These are phyloP conservation scores for Tetrapisispora pingtungensis DNA, from an alignment of 805 yeast genomes.

Conservation along the genomic window DNA sequence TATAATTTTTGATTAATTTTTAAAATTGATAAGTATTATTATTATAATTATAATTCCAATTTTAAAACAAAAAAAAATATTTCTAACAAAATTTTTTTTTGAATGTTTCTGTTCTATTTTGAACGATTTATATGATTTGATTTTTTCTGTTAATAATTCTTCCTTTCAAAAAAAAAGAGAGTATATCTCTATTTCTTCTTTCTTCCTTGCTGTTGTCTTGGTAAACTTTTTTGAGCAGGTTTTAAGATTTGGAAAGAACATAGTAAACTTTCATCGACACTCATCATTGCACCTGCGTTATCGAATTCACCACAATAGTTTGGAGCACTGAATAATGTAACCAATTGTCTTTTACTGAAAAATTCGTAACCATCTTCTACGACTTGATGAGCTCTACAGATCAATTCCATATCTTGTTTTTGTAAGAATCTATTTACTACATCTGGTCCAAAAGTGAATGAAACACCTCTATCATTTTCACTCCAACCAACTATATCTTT, in stretches of 20 bases:
- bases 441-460: slow-evolving; percentile 99
- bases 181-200: slow-evolving; percentile 13
- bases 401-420: slow-evolving; percentile 95
- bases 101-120: too few species aligned
- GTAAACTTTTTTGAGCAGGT: slow-evolving; percentile 79
- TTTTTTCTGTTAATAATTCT: not conserved
- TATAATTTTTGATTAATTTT: too few species aligned
- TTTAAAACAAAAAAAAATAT: too few species aligned
- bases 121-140: too few species aligned
- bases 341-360: slow-evolving; percentile 90
- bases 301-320: slow-evolving; percentile 98
- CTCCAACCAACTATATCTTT: slow-evolving; percentile 98
- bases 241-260: slow-evolving; percentile 95
- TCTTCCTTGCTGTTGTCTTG: slow-evolving; percentile 30
- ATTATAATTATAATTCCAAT: too few species aligned
- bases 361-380: slow-evolving; percentile 99
- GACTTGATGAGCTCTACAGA: slow-evolving; percentile 98
- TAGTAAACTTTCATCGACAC: slow-evolving; percentile 89
- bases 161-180: not conserved
- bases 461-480: slow-evolving; percentile 97
- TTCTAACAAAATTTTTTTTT: too few species aligned
- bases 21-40: too few species aligned
- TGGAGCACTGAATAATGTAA: slow-evolving; percentile 92
- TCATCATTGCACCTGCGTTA: slow-evolving; percentile 99
- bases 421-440: slow-evolving; percentile 93